Evolutionary conservation across 495 filamentous ascomycete species (phyloP), one percentile per base, ranked within the genome.

Genomic region (Penicillium goetzii): DNA sequence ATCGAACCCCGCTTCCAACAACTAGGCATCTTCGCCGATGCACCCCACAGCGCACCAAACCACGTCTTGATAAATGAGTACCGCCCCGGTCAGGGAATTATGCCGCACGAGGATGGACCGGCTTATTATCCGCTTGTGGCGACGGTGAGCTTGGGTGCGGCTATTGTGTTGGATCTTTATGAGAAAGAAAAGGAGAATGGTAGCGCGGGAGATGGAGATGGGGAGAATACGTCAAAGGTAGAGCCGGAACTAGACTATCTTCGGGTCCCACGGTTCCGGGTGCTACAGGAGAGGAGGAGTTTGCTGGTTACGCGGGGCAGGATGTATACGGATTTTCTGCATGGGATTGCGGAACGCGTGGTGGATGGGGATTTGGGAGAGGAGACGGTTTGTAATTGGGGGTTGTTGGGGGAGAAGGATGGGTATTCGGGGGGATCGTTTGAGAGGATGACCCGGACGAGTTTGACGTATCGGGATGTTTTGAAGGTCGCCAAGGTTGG

Each of bases 21-120:
- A 4, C 73, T 87, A 0, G 75, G 76, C 52, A 81, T 97, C 25
- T 97, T 97, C 74, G 70, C 74, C 3, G 69, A 82, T 21, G 85
- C 92, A 26, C 91, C 93, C 28, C 93, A 97, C 67, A 61, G 76
- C 11, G 80, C 75, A 4, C 92, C 94, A 33, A 99, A 99, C 63
- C 95, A 99, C 79, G 90, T 95, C 51, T 82, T 99, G 19, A 85
- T 98, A 43, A 99, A 99, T 69, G 93, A 97, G 75, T 99, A 99
- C 75, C 76, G 75, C 1, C 87, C 91, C 0, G 92, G 91, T 1
- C 89, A 97, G 65, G 95, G 95, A 8, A 99, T 98, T 63, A 94
- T 97, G 90, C 87, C 93, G 57, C 95, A 99, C 71, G 93, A 99
- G 76, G 95, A 99, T 69, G 95, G 95, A 1, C 73, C 82, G 2